phyloP scores from a whole-genome alignment of 345 rosid species.

The Dipteronia dyeriana region DNA sequence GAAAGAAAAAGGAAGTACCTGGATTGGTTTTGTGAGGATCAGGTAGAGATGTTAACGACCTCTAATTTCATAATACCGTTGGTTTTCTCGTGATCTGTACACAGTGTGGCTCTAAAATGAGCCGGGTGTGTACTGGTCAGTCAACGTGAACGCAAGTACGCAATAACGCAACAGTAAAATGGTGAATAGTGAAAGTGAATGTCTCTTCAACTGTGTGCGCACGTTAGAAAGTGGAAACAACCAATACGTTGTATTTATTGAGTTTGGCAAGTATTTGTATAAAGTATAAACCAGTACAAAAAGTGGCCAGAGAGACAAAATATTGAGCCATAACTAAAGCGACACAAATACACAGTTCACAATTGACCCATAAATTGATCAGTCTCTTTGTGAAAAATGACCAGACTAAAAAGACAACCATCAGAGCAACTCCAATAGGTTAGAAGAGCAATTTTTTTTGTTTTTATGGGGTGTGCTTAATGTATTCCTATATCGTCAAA shows the following conservation, averaged over 20 bases:
- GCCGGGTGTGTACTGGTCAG: neutral
- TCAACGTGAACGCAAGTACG: conserved; percentile 1
- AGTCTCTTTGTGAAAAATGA: too few species aligned
- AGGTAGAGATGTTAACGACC: conserved; percentile 18
- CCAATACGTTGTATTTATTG: conserved; percentile 21
- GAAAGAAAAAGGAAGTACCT: neutral
- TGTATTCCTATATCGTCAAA: too few species aligned
- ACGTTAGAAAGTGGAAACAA: neutral
- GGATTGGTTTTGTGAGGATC: conserved; percentile 10
- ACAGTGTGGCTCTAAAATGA: neutral
- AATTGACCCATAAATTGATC: neutral
- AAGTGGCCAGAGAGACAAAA: neutral
- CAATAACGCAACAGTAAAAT: too few species aligned
- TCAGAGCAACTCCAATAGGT: too few species aligned
- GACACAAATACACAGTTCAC: neutral
- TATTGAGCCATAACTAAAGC: neutral
- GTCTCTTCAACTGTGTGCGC: neutral
- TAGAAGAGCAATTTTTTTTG: too few species aligned
- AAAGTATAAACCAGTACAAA: neutral
- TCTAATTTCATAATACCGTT: conserved; percentile 33
- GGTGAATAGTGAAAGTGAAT: too few species aligned
- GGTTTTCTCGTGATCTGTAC: conserved; percentile 4
- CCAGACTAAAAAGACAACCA: too few species aligned
- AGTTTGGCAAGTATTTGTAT: neutral
- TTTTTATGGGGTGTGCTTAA: too few species aligned